Base-by-base conservation (phyloP, 2,329 filamentous ascomycete species). In the Trichoderma oligosporum region DNA sequence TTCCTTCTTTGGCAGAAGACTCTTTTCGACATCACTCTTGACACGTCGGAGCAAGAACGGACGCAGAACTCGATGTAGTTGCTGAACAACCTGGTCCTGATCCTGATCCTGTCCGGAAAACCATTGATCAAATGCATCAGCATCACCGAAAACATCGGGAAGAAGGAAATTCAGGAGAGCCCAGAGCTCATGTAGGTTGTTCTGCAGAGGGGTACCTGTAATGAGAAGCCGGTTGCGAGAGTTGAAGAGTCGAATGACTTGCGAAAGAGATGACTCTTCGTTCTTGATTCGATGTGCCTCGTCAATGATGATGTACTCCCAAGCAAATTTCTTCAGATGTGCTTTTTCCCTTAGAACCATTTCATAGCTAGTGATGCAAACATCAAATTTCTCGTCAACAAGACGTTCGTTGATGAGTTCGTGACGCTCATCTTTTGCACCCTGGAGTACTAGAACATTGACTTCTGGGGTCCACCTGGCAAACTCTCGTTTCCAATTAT, bases 271-370 rank as follows among this genome's bases (percentile, higher is more conserved):
- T 0, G 94, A 99, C 72, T 97, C 91, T 70, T 99, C 94, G 73
- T 99, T 99, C 79, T 99, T 99, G 82, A 99, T 99, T 60, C 94
- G 91, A 73, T 99, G 94, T 2, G 94, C 72, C 65, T 99, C 94
- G 67, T 99, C 94, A 62, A 99, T 96, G 65, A 99, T 96, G 73
- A 99, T 99, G 74, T 99, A 99, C 72, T 99, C 93, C 94, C 94
- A 99, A 0, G 94, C 92, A 71, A 99, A 96, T 73, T 97, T 97
- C 76, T 94, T 96, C 64, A 99, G 74, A 65, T 96, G 91, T 1
- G 89, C 80, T 76, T 99, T 97, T 70, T 99, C 94, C 58, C 94
- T 85, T 11, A 99, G 80, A 59, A 99, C 91, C 93, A 99, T 97
- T 73, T 99, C 94, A 75, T 99, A 99, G 71, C 92, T 97, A 12